These are phyloP conservation scores for Phytophthora nicotianae DNA, from an alignment of 352 stramenopile species.

Conservation along the genomic window DNA sequence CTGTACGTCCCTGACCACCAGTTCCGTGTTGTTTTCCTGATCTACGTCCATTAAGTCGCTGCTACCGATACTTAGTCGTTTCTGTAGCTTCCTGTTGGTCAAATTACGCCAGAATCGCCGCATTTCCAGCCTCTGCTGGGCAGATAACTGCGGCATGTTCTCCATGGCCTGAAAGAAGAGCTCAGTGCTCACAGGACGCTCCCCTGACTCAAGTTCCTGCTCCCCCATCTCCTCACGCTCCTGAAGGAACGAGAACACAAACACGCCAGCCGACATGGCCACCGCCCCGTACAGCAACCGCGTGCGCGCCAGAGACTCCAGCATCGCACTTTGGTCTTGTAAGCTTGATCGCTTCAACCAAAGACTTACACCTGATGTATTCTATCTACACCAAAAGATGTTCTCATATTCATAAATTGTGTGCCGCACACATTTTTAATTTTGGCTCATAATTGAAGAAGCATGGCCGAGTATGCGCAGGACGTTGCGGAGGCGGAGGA, in stretches of 20 bases:
- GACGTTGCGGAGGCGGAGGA: constrained; percentile 45
- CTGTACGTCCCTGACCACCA: constrained; percentile 72
- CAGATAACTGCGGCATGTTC: constrained; percentile 50
- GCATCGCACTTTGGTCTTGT: constrained; percentile 13
- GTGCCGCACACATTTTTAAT: not conserved
- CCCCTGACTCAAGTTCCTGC: constrained; percentile 53
- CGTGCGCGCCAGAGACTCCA: constrained; percentile 47
- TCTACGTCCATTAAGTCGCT: constrained; percentile 8
- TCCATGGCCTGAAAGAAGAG: constrained; percentile 77
- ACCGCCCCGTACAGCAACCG: constrained; percentile 75
- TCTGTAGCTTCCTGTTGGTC: constrained; percentile 51
- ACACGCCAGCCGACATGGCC: constrained; percentile 77
- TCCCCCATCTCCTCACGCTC: constrained; percentile 79
- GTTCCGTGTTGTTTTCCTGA: constrained; percentile 8
- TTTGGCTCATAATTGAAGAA: constrained; percentile 21
- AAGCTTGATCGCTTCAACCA: not conserved
- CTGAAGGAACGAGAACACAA: constrained; percentile 83
- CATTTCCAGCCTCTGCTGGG: constrained; percentile 71
- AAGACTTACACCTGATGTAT: no score
- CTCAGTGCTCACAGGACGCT: constrained; percentile 58
- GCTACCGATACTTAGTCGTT: constrained; percentile 4
- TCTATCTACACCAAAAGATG: no score
- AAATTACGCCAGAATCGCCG: constrained; percentile 81
- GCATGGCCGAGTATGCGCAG: constrained; percentile 40
- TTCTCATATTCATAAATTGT: no score